These are phyloP conservation scores for Phytophthora constricta DNA, from an alignment of 352 stramenopile species.

Conservation along the genomic window DNA sequence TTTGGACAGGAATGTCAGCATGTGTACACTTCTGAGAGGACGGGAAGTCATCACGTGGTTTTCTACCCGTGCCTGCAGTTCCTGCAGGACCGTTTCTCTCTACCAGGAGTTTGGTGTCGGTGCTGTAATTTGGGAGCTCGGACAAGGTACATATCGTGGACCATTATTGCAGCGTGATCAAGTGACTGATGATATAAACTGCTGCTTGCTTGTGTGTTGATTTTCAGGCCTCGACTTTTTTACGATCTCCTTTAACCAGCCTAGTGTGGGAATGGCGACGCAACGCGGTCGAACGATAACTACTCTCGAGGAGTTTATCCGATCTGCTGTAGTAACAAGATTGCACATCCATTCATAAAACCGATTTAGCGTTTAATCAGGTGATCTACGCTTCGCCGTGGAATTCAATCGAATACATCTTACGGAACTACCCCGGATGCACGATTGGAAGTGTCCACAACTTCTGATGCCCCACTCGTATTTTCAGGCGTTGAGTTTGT, in stretches of 20 bases:
- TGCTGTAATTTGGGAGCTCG: constrained; percentile 79
- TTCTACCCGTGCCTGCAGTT: constrained; percentile 89
- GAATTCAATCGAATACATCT: too few relatives aligned
- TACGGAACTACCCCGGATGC: constrained; percentile 5
- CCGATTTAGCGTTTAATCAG: too few relatives aligned
- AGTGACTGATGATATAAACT: constrained; percentile 1
- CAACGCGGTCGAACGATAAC: too few relatives aligned
- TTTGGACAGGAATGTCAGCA: constrained; percentile 68
- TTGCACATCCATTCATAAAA: too few relatives aligned
- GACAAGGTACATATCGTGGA: constrained; percentile 59
- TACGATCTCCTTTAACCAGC: constrained; percentile 64
- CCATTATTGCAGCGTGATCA: background rate
- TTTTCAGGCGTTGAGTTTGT: background rate
- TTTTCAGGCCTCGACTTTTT: constrained; percentile 78
- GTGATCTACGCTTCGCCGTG: too few relatives aligned
- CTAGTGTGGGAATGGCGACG: too few relatives aligned
- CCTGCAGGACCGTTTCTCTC: constrained; percentile 69
- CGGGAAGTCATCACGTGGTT: constrained; percentile 48
- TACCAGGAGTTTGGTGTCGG: constrained; percentile 59
- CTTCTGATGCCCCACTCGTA: background rate
- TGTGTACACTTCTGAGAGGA: constrained; percentile 44
- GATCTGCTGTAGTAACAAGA: too few relatives aligned
- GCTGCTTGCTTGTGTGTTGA: constrained; percentile 12
- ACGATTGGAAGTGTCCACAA: background rate
- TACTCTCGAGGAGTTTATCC: too few relatives aligned